Base-by-base conservation (phyloP, 177 flowering plant genomes). In the Telopea speciosissima region DNA sequence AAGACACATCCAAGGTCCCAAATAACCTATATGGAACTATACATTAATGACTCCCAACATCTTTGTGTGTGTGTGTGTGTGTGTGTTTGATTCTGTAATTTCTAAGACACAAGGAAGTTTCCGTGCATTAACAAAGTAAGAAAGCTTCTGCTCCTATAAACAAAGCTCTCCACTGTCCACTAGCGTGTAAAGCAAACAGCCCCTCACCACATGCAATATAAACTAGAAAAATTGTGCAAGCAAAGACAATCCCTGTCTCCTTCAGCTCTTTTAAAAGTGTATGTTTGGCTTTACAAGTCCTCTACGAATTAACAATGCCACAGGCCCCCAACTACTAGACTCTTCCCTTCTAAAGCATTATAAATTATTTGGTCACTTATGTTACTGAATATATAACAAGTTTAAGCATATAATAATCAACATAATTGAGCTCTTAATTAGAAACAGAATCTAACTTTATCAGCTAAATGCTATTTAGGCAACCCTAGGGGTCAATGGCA, bases 401-500 rank as follows among this genome's bases (percentile, higher is more conserved):
- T 24, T 44, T 11, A 56, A 58, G 22, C 24, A 68, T 69, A 68
- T 24, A 66, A 40, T 63, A 70, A 56, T 42, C 7, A 24, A 45
- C 13, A 49, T 62, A 24, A 58, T 54, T 74, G 70, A 67, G 65
- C 40, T 54, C 24, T 58, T 71, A 44, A 12, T 45, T 49, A 45
- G 58, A 65, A 65, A 24, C 14, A 68, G 73, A 74, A 67, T 67
- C 62, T 44, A 63, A 70, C 72, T 68, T 71, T 68, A 66, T 66
- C 22, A 45, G 24, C 14, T 64, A 79, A 79, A 79, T 72, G 77
- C 77, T 70, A 45, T 25, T 73, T 69, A 59, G 24, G 52, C 59
- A 22, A 60, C 65, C 76, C 75, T 76, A 70, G 72, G 74, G 64
- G 71, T 76, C 72, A 70, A 56, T 72, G 76, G 71, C 76, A 40